phyloP scores from a whole-genome alignment of 805 yeast genomes.

The Groenewaldozyma salmanticensis region DNA sequence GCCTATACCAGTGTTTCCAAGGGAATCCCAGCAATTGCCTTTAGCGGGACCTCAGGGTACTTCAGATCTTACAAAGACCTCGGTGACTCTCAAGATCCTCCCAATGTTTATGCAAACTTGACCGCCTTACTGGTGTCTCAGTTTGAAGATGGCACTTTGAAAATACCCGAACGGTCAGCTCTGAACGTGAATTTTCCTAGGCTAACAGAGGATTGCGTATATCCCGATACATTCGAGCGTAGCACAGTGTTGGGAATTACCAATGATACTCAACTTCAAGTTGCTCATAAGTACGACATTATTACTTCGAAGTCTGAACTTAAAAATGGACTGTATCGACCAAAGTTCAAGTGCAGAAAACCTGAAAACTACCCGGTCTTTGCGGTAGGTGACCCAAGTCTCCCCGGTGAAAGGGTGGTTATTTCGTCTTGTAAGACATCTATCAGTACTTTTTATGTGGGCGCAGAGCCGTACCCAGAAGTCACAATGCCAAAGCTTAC shows the following conservation, averaged over 20 bases:
- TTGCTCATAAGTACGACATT: background rate
- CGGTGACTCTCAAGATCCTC: background rate
- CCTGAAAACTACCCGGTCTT: background rate
- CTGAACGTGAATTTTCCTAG: slow-evolving; percentile 2
- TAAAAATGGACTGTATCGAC: background rate
- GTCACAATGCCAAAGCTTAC: no score
- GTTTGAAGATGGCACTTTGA: background rate
- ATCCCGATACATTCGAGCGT: background rate
- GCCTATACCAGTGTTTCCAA: slow-evolving; percentile 33
- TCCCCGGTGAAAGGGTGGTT: background rate
- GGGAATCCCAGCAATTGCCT: slow-evolving; percentile 34
- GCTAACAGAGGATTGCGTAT: background rate
- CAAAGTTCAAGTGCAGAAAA: background rate
- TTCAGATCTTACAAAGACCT: background rate
- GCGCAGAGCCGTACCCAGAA: no score
- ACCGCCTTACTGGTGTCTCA: background rate
- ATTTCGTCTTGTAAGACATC: background rate
- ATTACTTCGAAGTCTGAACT: no score
- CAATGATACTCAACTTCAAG: background rate
- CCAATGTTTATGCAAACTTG: background rate
- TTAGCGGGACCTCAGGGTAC: slow-evolving; percentile 26
- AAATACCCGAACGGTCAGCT: background rate
- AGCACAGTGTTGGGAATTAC: background rate
- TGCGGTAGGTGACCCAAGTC: background rate
- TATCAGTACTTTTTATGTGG: background rate